Evolutionary conservation across 1,284 basidiomycete genomes (phyloP), one percentile per base, ranked within the genome.

Genomic region (Malassezia sympodialis): DNA sequence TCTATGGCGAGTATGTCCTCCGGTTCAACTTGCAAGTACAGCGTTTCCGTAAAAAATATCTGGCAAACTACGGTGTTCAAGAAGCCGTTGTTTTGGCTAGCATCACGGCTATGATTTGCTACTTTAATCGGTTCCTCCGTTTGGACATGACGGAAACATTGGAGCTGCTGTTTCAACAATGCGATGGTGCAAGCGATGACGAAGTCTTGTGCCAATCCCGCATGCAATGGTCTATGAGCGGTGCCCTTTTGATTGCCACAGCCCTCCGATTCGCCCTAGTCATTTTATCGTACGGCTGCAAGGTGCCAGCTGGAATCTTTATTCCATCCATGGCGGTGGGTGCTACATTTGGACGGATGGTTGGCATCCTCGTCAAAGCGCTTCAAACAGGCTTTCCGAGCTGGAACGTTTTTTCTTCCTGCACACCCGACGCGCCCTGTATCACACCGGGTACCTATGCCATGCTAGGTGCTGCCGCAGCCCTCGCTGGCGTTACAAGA

Each of bases 131-230:
- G 55, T 98, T 96, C 77, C 77, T 98, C 55, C 82, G 90, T 46
- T 88, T 96, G 47, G 94, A 99, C 76, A 98, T 98, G 94, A 96
- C 90, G 1, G 89, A 96, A 70, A 88, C 85, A 74, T 84, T 99
- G 81, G 84, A 88, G n/a, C 85, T 96, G 56, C 80, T 99, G 31
- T 99, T 99, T 76, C 82, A 87, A 58, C 93, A 98, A 73, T 99
- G 94, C 69, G 89, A 96, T 69, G 87, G 87, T 19, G 90, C 88
- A 34, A 89, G 90, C 6, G 89, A 96, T 75, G 84, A 88, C 56
- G 82, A 89, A 65, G 87, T 88, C 67, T 79, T 99, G 26, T 98
- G 94, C 82, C 90, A 96, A 88, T 94, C 88, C 1, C 84, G 85
- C 49, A 82, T 83, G 0, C 93, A 98, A 75, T 99, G 94, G 94